Percentiles rank a stretch among this genome's conserved stretches.
phyloP scores from a whole-genome alignment of 768 basidiomycete genomes.

The Albatrellus ellisii region DNA sequence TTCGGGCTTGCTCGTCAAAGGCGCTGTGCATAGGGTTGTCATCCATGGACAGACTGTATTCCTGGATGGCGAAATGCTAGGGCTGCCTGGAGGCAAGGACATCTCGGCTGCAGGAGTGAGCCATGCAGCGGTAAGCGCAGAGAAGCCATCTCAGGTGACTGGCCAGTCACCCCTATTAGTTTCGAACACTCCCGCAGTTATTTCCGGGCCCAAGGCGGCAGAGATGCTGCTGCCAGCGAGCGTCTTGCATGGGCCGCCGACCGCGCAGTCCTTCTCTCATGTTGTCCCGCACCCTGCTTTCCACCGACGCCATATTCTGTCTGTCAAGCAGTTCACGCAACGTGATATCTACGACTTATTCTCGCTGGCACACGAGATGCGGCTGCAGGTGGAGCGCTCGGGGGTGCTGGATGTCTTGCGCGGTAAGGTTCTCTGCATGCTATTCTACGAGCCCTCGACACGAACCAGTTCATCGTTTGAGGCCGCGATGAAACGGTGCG shows the following conservation, averaged over 20 bases:
- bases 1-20: slow-evolving; percentile 43
- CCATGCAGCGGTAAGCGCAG: slow-evolving; percentile 5
- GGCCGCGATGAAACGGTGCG: slow-evolving; percentile 97
- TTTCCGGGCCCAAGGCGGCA: slow-evolving; percentile 2
- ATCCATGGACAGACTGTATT: slow-evolving; percentile 81
- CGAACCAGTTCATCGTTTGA: slow-evolving; percentile 94
- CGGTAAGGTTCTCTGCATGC: slow-evolving; percentile 79
- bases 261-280: slow-evolving; percentile 31
- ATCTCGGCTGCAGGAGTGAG: slow-evolving; percentile 39
- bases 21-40: slow-evolving; percentile 81
- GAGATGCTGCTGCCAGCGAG: slow-evolving; percentile 2
- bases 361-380: slow-evolving; percentile 93
- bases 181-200: background rate
- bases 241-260: slow-evolving; percentile 20
- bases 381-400: slow-evolving; percentile 85
- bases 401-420: slow-evolving; percentile 81
- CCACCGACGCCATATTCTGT: slow-evolving; percentile 85
- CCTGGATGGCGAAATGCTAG: slow-evolving; percentile 69
- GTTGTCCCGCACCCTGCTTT: slow-evolving; percentile 70
- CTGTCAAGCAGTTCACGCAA: slow-evolving; percentile 86
- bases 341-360: slow-evolving; percentile 90
- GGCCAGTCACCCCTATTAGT: slow-evolving; percentile 1
- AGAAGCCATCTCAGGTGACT: background rate
- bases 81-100: slow-evolving; percentile 51
- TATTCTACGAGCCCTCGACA: slow-evolving; percentile 97